Conservation (phyloP, 176 grass and related monocot species). For the Cocos nucifera region DNA sequence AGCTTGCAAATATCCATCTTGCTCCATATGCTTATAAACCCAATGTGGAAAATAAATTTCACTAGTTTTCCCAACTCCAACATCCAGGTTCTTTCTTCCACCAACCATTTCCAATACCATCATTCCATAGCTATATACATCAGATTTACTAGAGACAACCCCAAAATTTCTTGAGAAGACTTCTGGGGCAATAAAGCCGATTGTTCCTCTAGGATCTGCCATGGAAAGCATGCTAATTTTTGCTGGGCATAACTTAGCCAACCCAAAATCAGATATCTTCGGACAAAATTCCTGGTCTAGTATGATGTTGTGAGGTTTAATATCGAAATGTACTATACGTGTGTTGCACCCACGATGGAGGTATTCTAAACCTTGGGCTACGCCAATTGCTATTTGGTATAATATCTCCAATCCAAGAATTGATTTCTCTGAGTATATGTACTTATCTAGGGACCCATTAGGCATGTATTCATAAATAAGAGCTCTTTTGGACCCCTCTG, state of each 20-base stretch:
- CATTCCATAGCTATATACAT: constrained; percentile 71
- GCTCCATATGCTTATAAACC: constrained; percentile 38
- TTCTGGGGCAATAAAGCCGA: constrained; percentile 29
- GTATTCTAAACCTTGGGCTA: constrained; percentile 46
- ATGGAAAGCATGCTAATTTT: constrained; percentile 50
- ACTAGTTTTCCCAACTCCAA: constrained; percentile 8
- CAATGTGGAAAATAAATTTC: constrained; percentile 30
- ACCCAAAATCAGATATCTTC: constrained; percentile 60
- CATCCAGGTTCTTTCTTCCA: constrained; percentile 18
- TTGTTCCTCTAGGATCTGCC: constrained; percentile 42
- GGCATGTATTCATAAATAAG: constrained; percentile 58
- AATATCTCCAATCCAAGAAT: constrained; percentile 35
- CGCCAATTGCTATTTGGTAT: constrained; percentile 41
- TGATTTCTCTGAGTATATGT: constrained; percentile 35
- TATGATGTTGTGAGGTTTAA: constrained; percentile 65
- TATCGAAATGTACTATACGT: constrained; percentile 69
- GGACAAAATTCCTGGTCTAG: constrained; percentile 42
- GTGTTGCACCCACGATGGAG: constrained; percentile 41
- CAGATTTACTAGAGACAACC: constrained; percentile 39
- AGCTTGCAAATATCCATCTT: constrained; percentile 13
- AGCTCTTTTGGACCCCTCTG: constrained; percentile 11
- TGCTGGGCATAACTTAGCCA: constrained; percentile 41
- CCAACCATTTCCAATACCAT: constrained; percentile 45
- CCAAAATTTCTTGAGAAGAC: constrained; percentile 25
- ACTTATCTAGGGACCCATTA: constrained; percentile 49